Evolutionary conservation across 2,329 filamentous ascomycete genomes (phyloP).

Genomic region (Chaetomium sp.): DNA sequence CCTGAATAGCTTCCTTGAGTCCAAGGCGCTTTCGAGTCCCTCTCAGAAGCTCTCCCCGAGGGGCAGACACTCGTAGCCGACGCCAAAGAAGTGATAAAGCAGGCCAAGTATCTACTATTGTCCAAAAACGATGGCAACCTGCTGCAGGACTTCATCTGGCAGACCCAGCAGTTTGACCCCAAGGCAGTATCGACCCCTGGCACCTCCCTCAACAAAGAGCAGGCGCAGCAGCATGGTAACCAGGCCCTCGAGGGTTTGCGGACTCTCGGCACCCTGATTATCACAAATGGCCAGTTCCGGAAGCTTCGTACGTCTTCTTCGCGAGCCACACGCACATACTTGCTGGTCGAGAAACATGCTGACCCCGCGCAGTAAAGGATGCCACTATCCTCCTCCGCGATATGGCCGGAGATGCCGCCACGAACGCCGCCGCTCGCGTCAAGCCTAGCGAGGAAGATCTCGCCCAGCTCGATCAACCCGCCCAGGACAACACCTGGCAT

Average conservation of each 20-base stretch:
- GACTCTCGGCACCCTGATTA: constrained; percentile 82
- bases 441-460: constrained; percentile 79
- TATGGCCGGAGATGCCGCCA: constrained; percentile 86
- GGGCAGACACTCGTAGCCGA: constrained; percentile 79
- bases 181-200: constrained; percentile 63
- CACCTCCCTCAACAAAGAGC: constrained; percentile 72
- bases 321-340: neutral
- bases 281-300: constrained; percentile 95
- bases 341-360: constrained; percentile 5
- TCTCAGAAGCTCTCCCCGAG: constrained; percentile 75
- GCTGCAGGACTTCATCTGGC: constrained; percentile 96
- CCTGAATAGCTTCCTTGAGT: constrained; percentile 81
- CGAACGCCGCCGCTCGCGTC: constrained; percentile 72
- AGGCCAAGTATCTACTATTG: constrained; percentile 81
- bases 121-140: constrained; percentile 95
- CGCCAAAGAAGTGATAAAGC: constrained; percentile 74
- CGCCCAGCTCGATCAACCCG: constrained; percentile 75
- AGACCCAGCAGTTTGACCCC: constrained; percentile 74
- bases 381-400: constrained; percentile 79
- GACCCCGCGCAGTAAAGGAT: constrained; percentile 63
- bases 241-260: constrained; percentile 82
- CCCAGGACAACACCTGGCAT: constrained; percentile 92
- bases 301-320: constrained; percentile 69
- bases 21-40: constrained; percentile 68
- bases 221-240: constrained; percentile 79